Evolutionary conservation across 768 basidiomycete species (phyloP), one percentile per base, ranked within the genome.

Genomic region (Leccinum variicolor): DNA sequence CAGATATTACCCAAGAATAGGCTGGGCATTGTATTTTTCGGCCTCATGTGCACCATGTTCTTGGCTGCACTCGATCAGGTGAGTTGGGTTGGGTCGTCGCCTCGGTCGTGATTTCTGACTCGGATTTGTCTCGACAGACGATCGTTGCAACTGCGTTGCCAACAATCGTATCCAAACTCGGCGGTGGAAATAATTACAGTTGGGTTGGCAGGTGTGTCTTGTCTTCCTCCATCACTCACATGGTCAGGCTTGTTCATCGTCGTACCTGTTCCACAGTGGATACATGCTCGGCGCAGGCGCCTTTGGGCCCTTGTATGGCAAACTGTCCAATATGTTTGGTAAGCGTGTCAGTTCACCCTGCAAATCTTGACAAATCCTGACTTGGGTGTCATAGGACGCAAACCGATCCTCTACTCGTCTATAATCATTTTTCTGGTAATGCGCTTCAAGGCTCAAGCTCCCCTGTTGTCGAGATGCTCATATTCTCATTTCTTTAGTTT

Each of bases 71-170:
- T 87, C 41, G 85, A 87, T 65, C 84, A 87, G 74, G 85, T 84
- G 56, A 31, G 62, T 59, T 2, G 14, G 6, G 15, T 36, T 9
- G 3, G 15, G 66, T 62, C 11, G 29, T 36, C n/a, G 41, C 2
- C 9, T 15, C 14, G 15, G 26, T 25, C 14, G 9, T 5, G 1
- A 3, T 10, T 13, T 19, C 52, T 43, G 43, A 54, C 1, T 0
- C 1, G 1, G 48, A 29, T 9, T 49, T 7, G 15, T 36, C 9
- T 31, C 50, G 9, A 43, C n/a, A 85, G 84, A 85, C 83, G 15
- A 85, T 86, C 57, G 83, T 89, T 11, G 83, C 87, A 10, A 90
- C 88, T 7, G 88, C 89, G n/a, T 72, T 90, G 29, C 88, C 89
- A 1, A 89, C 86, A 0, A 90, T 91, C 51, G 84, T 88, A 11